Base-by-base conservation (phyloP, 306 rosid genomes). In the Pachyrhizus erosus region DNA sequence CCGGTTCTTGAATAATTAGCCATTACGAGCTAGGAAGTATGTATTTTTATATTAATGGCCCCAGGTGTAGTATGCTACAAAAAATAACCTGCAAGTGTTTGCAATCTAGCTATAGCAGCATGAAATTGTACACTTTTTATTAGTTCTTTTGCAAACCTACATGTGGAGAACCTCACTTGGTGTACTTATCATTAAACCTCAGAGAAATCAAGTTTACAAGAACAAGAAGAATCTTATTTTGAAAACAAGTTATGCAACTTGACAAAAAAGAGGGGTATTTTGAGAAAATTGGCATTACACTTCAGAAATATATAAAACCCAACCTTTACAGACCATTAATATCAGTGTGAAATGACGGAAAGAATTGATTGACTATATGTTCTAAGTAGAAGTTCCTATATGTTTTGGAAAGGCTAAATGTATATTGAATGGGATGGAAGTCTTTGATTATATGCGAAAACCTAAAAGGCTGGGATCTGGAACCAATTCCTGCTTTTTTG, bases 11-110 rank as follows among this genome's bases (percentile, higher is more conserved):
- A 54, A 31, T 31, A 58, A 39, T 46, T 84, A 17, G 42, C 60
- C 40, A 6, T 75, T 29, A 14, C 49, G 42, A 42, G 71, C 29
- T 31, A 46, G 57, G 75, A 58, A 58, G 64, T 10, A 61, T 62
- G 33, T 39, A 29, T 23, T 17, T 67, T 68, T 12, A 57, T 62
- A 29, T n/a, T 26, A 34, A 55, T 67, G 70, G 33, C 18, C 68
- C 31, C 77, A 48, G 39, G 7, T 73, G 77, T 21, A 7, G 77
- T 27, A 57, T 82, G 33, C n/a, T 74, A 10, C 27, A 31, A 62
- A 23, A 23, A 17, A 33, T 73, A 34, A 64, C 46, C 55, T 62
- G 55, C 68, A 46, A 61, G 66, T 34, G 51, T 51, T 37, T 40
- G 68, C 26, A 23, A 42, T 62, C 69, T 27, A 6, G 21, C 11